A percentile compares a stretch with the other conserved stretches of the same genome.
phyloP scores from a whole-genome alignment of 1,284 basidiomycete species.

The Anthracocystis panici-leucophaei region DNA sequence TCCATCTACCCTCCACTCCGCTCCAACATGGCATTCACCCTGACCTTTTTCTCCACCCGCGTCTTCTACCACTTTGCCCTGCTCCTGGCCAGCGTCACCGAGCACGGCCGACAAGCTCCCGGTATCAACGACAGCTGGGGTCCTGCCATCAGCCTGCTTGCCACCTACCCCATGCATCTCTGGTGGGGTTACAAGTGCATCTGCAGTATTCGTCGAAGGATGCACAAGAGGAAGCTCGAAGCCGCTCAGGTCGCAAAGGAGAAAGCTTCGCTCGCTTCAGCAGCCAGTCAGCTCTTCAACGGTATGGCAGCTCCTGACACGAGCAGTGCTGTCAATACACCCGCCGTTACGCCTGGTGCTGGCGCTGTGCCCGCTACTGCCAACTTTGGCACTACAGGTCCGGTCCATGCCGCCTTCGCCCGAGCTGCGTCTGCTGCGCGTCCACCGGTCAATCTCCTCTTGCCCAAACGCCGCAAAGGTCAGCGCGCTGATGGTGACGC shows the following conservation, averaged over 20 bases:
- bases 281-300: slow-evolving; percentile 58
- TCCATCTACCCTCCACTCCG: slow-evolving; percentile 60
- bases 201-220: slow-evolving; percentile 60
- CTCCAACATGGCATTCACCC: slow-evolving; percentile 67
- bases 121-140: slow-evolving; percentile 54
- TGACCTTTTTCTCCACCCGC: slow-evolving; percentile 65
- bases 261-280: slow-evolving; percentile 46
- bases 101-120: slow-evolving; percentile 54
- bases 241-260: slow-evolving; percentile 48
- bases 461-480: slow-evolving; percentile 32
- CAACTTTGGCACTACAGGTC: slow-evolving; percentile 51
- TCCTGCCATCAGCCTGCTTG: slow-evolving; percentile 49
- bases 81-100: slow-evolving; percentile 46
- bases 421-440: slow-evolving; percentile 51
- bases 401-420: slow-evolving; percentile 55
- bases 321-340: slow-evolving; percentile 64
- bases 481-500: slow-evolving; percentile 13
- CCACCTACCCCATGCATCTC: slow-evolving; percentile 68
- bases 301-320: slow-evolving; percentile 58
- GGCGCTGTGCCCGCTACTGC: slow-evolving; percentile 39
- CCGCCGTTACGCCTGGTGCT: slow-evolving; percentile 58
- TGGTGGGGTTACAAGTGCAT: slow-evolving; percentile 69
- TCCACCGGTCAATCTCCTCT: slow-evolving; percentile 51
- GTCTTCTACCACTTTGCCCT: slow-evolving; percentile 65
- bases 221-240: slow-evolving; percentile 61